Conservation (phyloP, 2,329 filamentous ascomycete species). For the Neopestalotiopsis rosae region DNA sequence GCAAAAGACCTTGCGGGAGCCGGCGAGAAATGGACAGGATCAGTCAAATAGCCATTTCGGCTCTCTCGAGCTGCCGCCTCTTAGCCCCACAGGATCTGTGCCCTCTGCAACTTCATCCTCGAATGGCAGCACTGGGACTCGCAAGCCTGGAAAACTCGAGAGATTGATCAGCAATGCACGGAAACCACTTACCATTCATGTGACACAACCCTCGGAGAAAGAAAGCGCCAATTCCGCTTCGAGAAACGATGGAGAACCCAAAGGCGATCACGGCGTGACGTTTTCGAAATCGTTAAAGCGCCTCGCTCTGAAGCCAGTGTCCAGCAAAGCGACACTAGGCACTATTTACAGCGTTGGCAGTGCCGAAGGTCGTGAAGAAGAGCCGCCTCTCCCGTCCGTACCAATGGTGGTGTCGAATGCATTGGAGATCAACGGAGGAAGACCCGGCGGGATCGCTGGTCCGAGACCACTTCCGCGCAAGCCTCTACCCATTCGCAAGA, state of each 20-base stretch:
- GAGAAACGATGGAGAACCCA: conserved; percentile 38
- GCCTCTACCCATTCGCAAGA: conserved; percentile 30
- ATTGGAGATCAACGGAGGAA: neutral
- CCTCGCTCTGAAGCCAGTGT: conserved; percentile 42
- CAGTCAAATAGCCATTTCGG: neutral
- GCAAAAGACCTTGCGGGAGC: conserved; percentile 22
- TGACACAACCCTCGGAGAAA: conserved; percentile 39
- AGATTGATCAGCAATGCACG: conserved; percentile 44
- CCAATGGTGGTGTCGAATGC: neutral
- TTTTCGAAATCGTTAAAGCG: conserved; percentile 42
- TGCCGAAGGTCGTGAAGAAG: conserved; percentile 39
- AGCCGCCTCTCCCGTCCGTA: conserved; percentile 18
- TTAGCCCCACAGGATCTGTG: conserved; percentile 37
- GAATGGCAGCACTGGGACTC: conserved; percentile 41
- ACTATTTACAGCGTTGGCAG: conserved; percentile 58
- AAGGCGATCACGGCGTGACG: conserved; percentile 40
- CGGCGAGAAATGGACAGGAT: conserved; percentile 22
- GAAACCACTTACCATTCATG: conserved; percentile 36
- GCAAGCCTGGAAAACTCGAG: conserved; percentile 44
- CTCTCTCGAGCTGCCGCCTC: conserved; percentile 25
- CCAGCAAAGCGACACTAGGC: conserved; percentile 53
- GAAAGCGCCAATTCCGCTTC: neutral
- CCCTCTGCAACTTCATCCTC: conserved; percentile 33
- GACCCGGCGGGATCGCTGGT: neutral
- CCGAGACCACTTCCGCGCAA: conserved; percentile 35